Base-by-base conservation (phyloP, 2,329 filamentous ascomycete species). In the Sarocladium oryzae region DNA sequence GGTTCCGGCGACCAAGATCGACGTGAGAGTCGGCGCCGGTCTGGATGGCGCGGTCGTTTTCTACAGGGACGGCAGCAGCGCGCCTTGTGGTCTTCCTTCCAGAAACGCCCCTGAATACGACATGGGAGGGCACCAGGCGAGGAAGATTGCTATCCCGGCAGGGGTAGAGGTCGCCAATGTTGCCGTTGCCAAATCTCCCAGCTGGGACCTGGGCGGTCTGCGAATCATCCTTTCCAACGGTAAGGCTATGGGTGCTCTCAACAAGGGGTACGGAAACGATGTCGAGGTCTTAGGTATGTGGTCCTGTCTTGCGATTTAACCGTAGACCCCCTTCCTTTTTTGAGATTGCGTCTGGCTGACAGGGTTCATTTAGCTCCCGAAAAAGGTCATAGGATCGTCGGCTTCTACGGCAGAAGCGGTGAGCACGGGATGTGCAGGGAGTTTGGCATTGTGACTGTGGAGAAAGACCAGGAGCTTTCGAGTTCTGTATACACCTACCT, bases 361-460 rank as follows among this genome's bases (percentile, higher is more conserved):
- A 32, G 58, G n/a, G n/a, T n/a, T 15, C 51, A 56, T 36, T 56
- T 66, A 56, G 63, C 64, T 49, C 63, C 68, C 1, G 59, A 54
- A 1, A 37, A 53, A 0, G 61, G 64, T 23, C 67, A 76, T 49
- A 62, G 63, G 11, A 69, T 77, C 40, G 62, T 77, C 8, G 74
- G 74, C 0, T 76, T 77, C 55, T 75, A 63, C 52, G 74, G 74
- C 2, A 60, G 56, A 46, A 74, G 67, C 51, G 56, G 58, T 7
- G 13, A 24, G 4, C 57, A 56, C 10, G 58, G 55, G 2, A 57
- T 57, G 33, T 64, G 61, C 56, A 60, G 55, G 50, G 68, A 75
- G 54, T 76, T 77, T 59, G 74, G 73, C 4, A 75, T 77, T 48
- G 64, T 77, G 18, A 76, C 69, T 1, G 70, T 66, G 4, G 69